Percentiles rank a stretch among this genome's conserved stretches.
phyloP scores from a whole-genome alignment of 768 basidiomycete genomes.

The Termitomyces sp. region DNA sequence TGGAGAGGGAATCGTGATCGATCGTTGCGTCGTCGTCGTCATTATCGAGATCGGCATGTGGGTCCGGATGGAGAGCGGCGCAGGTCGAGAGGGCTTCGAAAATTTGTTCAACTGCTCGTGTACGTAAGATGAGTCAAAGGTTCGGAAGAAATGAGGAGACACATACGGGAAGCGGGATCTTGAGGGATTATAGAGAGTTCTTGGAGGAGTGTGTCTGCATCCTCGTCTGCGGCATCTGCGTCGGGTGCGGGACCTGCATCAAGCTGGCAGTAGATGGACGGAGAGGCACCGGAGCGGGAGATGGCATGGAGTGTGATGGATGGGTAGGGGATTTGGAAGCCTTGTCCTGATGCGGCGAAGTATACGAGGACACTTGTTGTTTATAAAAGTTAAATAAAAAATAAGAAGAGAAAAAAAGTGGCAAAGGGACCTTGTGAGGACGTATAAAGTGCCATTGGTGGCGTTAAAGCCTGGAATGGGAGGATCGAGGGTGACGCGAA shows the following conservation, averaged over 20 bases:
- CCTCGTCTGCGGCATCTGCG: slow-evolving; percentile 19
- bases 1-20: slow-evolving; percentile 32
- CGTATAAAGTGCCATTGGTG: slow-evolving; percentile 65
- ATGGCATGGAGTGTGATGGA: slow-evolving; percentile 91
- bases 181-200: slow-evolving; percentile 77
- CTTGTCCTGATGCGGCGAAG: slow-evolving; percentile 26
- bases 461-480: slow-evolving; percentile 52
- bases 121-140: background rate
- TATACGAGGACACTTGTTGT: slow-evolving; percentile 66
- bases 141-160: background rate
- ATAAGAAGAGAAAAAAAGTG: background rate
- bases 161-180: slow-evolving; percentile 54
- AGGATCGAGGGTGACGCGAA: slow-evolving; percentile 67
- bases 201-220: slow-evolving; percentile 51
- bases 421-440: slow-evolving; percentile 70
- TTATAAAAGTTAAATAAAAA: background rate
- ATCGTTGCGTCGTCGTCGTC: slow-evolving; percentile 32
- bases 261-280: slow-evolving; percentile 90
- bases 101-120: slow-evolving; percentile 63
- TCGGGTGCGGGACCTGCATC: slow-evolving; percentile 54
- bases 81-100: slow-evolving; percentile 85
- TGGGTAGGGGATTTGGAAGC: slow-evolving; percentile 71
- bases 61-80: slow-evolving; percentile 81
- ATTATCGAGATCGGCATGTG: slow-evolving; percentile 31
- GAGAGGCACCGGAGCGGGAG: slow-evolving; percentile 54